Base-by-base conservation (phyloP, 2,329 filamentous ascomycete species). In the Trichoderma gracile region DNA sequence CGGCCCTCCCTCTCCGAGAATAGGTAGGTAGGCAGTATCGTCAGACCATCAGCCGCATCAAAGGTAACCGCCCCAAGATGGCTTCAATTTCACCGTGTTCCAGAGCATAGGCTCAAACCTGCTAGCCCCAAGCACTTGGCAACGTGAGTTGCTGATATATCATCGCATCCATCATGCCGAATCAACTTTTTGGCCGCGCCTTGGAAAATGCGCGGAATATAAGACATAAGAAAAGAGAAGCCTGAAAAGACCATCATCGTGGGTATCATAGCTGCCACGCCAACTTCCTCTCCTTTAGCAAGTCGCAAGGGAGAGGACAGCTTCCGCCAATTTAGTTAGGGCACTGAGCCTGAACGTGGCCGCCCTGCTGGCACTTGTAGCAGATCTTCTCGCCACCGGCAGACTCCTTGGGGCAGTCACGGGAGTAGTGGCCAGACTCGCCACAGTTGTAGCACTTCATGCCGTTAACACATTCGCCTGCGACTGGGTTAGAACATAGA, bases 401-500 rank as follows among this genome's bases (percentile, higher is more conserved):
- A 66, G 91, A 91, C 81, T 97, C 94, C 77, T 94, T 93, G 73
- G 93, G 90, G 86, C 95, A 99, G 80, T 99, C 95, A 70, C 94
- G 91, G 70, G 91, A 96, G 78, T 97, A 88, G 81, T 98, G 94
- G 68, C 95, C 94, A 72, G 94, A 90, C 83, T 97, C 93, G 75
- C 86, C 86, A 72, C 95, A 98, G 88, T 97, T 97, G 89, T 98
- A 99, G 89, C 95, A 99, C 86, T 98, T 98, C 85, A 96, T 94
- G 74, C 95, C 95, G 79, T 98, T 96, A 73, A 94, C 96, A 82
- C 95, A 99, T 81, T 98, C 95, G 72, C 86, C 85, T 87, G 64
- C 21, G 56, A n/a, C 19, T 55, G 56, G 56, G 54, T 73, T 69
- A 73, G 72, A 49, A n/a, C n/a, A 25, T n/a, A 6, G 7, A 38